Evolutionary conservation across 2,329 filamentous ascomycete species (phyloP), one percentile per base, ranked within the genome.

Genomic region (Colletotrichum sojae): DNA sequence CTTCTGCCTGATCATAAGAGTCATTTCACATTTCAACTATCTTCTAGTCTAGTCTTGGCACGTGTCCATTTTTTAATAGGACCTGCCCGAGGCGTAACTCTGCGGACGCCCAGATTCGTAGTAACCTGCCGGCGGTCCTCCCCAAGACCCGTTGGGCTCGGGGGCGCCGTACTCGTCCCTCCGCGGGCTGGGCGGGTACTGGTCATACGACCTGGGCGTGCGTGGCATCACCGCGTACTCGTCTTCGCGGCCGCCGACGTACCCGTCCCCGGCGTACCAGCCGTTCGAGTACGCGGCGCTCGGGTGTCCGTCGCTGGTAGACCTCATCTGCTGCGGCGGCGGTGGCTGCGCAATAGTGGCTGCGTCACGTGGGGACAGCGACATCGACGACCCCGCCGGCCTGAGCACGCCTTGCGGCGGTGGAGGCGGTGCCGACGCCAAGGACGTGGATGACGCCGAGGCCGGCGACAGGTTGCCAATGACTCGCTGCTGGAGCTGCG

Each of bases 41-140:
- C 9, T 36, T 36, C 31, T 36, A 36, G 31, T 36, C 31, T 36
- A 36, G 31, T 8, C 25, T 51, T 4, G 13, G 12, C 22, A 31
- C 45, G 18, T 49, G n/a, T 1, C 22, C 9, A 25, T 25, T 18
- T 27, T 20, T 60, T 43, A 69, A 18, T 69, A 66, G 12, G 66
- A 69, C 43, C 62, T 66, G 4, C 66, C 66, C 12, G 66, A 64
- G 15, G 59, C 59, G 43, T 66, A 69, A 48, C 49, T 69, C 61
- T 59, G 66, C 4, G 66, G 66, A 31, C 66, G 40, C 1, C 39
- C 43, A 13, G 49, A 43, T 18, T 69, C 66, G 49, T 69, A 52
- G 22, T 60, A 59, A 25, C 22, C 22, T 25, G 22, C 22, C 22
- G 22, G 22, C 3, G 22, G 22, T 6, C 31, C 31, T 9, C 66